Evolutionary conservation across 2,329 filamentous ascomycete species (phyloP).

Genomic region (Alternaria sp.): DNA sequence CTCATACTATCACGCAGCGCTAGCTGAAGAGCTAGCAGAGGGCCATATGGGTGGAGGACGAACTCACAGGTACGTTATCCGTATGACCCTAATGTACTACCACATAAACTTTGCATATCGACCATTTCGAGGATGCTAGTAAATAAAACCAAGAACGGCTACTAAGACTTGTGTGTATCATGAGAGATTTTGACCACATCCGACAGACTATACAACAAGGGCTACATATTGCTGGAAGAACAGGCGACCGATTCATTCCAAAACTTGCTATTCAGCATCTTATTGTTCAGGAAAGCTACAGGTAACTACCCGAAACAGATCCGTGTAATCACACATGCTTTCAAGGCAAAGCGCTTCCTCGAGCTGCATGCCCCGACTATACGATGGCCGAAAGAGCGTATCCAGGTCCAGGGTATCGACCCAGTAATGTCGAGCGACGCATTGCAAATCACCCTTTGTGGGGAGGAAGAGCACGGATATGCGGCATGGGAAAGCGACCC

Average conservation of each 20-base stretch:
- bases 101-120: no score
- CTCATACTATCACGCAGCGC: constrained; percentile 49
- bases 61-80: constrained; percentile 23
- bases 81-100: no score
- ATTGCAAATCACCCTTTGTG: constrained; percentile 46
- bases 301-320: constrained; percentile 54
- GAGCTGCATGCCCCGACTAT: constrained; percentile 54
- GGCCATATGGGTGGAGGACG: constrained; percentile 38
- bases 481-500: constrained; percentile 52
- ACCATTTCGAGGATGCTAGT: not conserved
- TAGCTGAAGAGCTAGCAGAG: constrained; percentile 36
- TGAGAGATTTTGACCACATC: not conserved
- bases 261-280: constrained; percentile 80
- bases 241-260: constrained; percentile 84
- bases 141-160: not conserved
- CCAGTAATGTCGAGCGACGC: constrained; percentile 53
- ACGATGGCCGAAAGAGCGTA: constrained; percentile 52
- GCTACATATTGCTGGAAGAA: constrained; percentile 68
- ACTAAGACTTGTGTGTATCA: not conserved
- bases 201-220: constrained; percentile 42
- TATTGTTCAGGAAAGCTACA: constrained; percentile 58
- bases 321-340: constrained; percentile 58
- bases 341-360: constrained; percentile 57
- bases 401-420: constrained; percentile 57
- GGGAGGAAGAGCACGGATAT: constrained; percentile 52